These are phyloP conservation scores for Anthostomella pinea DNA, from an alignment of 2,329 filamentous ascomycete genomes.

Conservation along the genomic window DNA sequence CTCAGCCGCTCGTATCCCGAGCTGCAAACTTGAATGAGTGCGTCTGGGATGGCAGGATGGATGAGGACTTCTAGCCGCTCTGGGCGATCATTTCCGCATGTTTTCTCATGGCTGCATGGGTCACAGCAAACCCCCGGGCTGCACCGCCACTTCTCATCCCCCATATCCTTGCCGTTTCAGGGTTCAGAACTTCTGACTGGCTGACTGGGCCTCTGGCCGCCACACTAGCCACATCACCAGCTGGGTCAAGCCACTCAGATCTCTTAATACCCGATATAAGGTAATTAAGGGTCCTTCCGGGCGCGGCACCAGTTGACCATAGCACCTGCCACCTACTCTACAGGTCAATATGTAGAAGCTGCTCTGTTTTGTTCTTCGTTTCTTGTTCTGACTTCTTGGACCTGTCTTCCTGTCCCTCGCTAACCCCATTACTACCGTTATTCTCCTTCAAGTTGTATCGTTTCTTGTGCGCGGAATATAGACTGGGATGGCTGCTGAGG, in stretches of 20 bases:
- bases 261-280: conserved; percentile 27
- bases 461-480: conserved; percentile 2
- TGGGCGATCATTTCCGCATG: conserved; percentile 22
- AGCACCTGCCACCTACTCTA: conserved; percentile 4
- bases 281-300: conserved; percentile 16
- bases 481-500: conserved; percentile 22
- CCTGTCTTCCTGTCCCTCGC: background rate
- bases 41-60: too few species aligned
- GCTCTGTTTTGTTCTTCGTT: conserved; percentile 1
- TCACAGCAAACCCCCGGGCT: too few species aligned
- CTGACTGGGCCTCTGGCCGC: too few species aligned
- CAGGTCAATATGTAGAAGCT: too few species aligned
- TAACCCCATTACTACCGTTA: too few species aligned
- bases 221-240: too few species aligned
- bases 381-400: background rate
- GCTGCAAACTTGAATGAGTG: too few species aligned
- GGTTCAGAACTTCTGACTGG: too few species aligned
- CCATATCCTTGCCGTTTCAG: conserved; percentile 9
- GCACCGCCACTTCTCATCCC: conserved; percentile 29
- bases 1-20: too few species aligned
- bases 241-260: conserved; percentile 31
- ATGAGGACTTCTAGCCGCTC: conserved; percentile 6
- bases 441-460: too few species aligned
- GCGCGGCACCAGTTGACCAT: conserved; percentile 5
- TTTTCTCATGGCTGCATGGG: too few species aligned